Conservation (phyloP, 352 stramenopile species). For the Thraustotheca clavata region DNA sequence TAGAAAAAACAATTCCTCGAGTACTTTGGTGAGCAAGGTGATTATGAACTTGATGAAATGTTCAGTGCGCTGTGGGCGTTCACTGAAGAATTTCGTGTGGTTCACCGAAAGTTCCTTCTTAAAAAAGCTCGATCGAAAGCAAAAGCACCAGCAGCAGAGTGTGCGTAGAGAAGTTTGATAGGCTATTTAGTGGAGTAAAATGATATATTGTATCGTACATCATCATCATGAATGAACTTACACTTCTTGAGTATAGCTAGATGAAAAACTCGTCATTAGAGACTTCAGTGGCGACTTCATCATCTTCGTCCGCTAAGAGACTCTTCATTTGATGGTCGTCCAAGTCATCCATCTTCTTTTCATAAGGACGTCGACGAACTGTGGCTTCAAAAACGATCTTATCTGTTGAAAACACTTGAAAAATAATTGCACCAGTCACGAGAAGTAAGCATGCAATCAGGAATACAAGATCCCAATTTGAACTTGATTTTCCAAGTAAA, state of each 20-base stretch:
- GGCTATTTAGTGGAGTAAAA: not conserved
- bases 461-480: constrained; percentile 75
- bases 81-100: constrained; percentile 56
- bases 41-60: constrained; percentile 68
- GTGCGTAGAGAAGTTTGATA: not conserved
- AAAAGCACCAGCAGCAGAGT: constrained; percentile 6
- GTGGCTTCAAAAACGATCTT: constrained; percentile 35
- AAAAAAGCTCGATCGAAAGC: constrained; percentile 23
- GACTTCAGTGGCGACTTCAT: not conserved
- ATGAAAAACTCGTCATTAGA: constrained; percentile 19
- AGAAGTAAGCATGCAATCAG: constrained; percentile 64
- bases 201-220: no score
- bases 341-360: not conserved
- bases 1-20: constrained; percentile 71
- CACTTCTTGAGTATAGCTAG: no score
- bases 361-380: not conserved
- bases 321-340: not conserved
- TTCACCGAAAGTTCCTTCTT: constrained; percentile 58
- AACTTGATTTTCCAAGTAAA: constrained; percentile 55
- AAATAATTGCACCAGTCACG: constrained; percentile 58
- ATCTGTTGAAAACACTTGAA: constrained; percentile 70
- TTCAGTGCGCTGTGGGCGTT: constrained; percentile 68
- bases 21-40: constrained; percentile 76
- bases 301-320: not conserved
- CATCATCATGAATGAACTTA: no score